These are phyloP conservation scores for Stentor coeruleus DNA, from an alignment of 73 alveolate species.

Conservation along the genomic window DNA sequence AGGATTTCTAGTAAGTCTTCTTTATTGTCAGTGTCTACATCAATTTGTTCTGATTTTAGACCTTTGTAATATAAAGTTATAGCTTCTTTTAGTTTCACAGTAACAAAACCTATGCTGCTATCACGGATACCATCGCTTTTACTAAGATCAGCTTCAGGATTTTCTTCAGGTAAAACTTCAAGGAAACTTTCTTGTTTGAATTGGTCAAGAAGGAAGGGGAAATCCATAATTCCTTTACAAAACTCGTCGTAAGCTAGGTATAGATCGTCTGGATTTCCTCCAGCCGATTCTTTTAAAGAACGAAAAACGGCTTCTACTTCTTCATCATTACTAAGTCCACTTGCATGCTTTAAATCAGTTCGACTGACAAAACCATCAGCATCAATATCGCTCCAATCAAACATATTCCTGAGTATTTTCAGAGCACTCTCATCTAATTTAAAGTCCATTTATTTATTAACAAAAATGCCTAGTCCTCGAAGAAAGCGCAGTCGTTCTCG, in stretches of 20 bases:
- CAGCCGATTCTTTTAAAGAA: slow-evolving; percentile 12
- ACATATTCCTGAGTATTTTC: not conserved
- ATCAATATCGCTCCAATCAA: not conserved
- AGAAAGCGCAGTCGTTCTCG: slow-evolving; percentile 3
- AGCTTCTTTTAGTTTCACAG: not conserved
- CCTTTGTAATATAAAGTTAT: not conserved
- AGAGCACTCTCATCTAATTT: slow-evolving; percentile 6
- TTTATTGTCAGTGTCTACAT: not conserved
- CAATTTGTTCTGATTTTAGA: not conserved
- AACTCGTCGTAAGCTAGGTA: not conserved
- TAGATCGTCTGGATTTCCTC: not conserved
- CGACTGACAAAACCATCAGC: slow-evolving; percentile 4
- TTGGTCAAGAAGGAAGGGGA: slow-evolving; percentile 19
- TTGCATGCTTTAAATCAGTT: not conserved
- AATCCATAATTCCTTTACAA: slow-evolving; percentile 23
- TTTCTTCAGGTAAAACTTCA: not conserved
- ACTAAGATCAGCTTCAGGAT: not conserved
- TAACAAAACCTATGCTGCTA: not conserved
- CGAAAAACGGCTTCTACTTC: not conserved
- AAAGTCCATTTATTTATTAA: not conserved
- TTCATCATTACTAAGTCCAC: not conserved
- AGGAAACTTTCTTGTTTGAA: not conserved
- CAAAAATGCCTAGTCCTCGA: slow-evolving; percentile 20
- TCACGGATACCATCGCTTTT: not conserved
- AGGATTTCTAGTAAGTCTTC: not conserved